Evolutionary conservation across 257 asterid species (phyloP).

Genomic region (Schizonepeta tenuifolia): DNA sequence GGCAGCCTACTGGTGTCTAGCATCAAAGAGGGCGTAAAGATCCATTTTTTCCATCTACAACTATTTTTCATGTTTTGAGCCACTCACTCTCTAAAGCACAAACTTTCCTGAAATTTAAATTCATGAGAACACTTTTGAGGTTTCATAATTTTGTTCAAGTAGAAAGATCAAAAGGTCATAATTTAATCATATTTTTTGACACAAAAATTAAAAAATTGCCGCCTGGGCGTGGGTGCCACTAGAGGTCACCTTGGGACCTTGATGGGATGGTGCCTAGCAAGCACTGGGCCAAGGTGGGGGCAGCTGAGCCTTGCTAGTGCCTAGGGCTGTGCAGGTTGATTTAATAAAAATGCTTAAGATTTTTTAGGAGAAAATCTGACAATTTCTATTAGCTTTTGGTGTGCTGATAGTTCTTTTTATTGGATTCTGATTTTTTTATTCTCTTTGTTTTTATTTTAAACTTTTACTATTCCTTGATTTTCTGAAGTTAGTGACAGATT

Average conservation of each 20-base stretch:
- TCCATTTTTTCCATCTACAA: neutral
- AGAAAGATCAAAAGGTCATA: neutral
- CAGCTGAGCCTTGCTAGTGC: neutral
- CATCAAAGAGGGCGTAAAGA: neutral
- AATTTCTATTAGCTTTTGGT: conserved; percentile 6
- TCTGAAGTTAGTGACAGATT: conserved; percentile 4
- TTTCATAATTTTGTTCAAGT: neutral
- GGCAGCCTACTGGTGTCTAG: neutral
- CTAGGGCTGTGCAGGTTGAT: neutral
- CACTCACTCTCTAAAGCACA: neutral
- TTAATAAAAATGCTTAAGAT: neutral
- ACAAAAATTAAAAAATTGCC: neutral
- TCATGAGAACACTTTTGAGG: neutral
- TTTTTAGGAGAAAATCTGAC: conserved; percentile 1
- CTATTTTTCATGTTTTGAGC: neutral
- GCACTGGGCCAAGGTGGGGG: neutral
- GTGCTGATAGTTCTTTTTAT: conserved; percentile 18
- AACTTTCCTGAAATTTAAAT: neutral
- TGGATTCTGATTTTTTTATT: conserved; percentile 16
- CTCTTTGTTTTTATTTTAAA: neutral
- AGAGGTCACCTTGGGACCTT: neutral
- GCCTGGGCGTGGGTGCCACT: neutral
- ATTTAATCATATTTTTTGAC: neutral
- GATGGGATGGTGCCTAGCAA: conserved; percentile 7
- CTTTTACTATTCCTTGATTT: neutral